Evolutionary conservation across 805 yeast genomes (phyloP), one percentile per base, ranked within the genome.

Genomic region (Clavispora santaluciae): DNA sequence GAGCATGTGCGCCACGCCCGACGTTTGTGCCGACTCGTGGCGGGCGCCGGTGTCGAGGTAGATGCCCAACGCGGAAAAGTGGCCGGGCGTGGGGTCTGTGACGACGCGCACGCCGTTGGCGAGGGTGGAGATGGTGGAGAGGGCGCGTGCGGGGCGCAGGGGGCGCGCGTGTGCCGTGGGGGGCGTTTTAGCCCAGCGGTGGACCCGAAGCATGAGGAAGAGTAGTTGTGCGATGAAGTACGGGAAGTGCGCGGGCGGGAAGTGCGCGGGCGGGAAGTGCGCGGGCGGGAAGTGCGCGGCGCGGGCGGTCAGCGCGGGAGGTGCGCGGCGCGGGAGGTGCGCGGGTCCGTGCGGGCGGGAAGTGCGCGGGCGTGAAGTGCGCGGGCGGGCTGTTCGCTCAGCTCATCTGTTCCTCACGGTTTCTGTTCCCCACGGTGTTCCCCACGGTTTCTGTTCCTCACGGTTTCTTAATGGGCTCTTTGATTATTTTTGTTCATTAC

Each of bases 31-130:
- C 22, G 72, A 68, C 62, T 93, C 98, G 57, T 71, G 88, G 37
- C 98, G 73, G 2, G 96, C 83, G 1, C 99, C 99, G 1, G 95
- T 95, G 55, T 86, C 83, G 5, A 93, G 75, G 56, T 87, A 93
- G 34, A 91, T 75, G 1, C 98, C 98, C 34, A 90, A 63, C 0
- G 96, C 95, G 43, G 91, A 75, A 59, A 93, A 93, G 61, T 90
- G 95, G 29, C 95, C 89, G 1, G 96, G 93, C 0, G 84, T 76
- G 33, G 86, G 80, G 45, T 88, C 93, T 3, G 95, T 84, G 9
- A 88, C 90, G 5, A 91, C 83, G 48, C 83, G 73, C 26, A 90
- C 66, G 2, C 97, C 97, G 63, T 89, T 91, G 6, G 73, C 50
- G 24, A 91, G 68, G 0, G 80, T 59, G 20, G 68, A 53, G 47